Base-by-base conservation (phyloP, 257 asterid genomes). In the Haberlea rhodopensis region DNA sequence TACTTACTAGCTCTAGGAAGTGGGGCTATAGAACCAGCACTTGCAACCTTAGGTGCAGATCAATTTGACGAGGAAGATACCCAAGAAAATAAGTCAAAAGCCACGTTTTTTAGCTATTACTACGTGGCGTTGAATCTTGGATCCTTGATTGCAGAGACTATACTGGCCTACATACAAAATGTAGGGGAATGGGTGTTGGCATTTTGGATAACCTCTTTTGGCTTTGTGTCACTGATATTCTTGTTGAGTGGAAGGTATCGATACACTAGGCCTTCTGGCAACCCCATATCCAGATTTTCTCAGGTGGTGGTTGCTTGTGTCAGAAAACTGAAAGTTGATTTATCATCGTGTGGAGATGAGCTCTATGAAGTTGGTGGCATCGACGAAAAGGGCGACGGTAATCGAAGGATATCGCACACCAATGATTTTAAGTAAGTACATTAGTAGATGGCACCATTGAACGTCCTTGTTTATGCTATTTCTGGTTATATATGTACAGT, bases 21-120 rank as follows among this genome's bases (percentile, higher is more conserved):
- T 66, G 96, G 96, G 22, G 87, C 95, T 26, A 89, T 86, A 64
- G 96, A 89, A 65, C 96, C 96, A 3, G 95, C 91, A 65, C 84
- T 89, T 9, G 96, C 88, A 3, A 82, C 95, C 18, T 57, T 89
- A 45, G 95, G 96, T 16, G 96, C 96, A 11, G 95, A 89, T 58
- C 96, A 86, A 49, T 88, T 88, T 31, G 96, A 89, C 13, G 95
- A 84, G 71, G 95, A 82, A 48, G 95, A 84, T 65, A 40, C 79
- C 4, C 62, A 84, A 57, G 96, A 84, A 77, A 86, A 68, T 6
- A 77, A 78, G 26, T 82, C 96, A 8, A 86, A 86, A 75, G 67
- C 79, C 5, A 63, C 81, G 1, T 88, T 88, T 64, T 88, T 79
- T 65, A 81, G 95, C 78, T 86, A 88, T 69, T 86, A 82, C 71